Conservation (phyloP, 1,139 yeast species). For the Saccharomyces pastorianus region DNA sequence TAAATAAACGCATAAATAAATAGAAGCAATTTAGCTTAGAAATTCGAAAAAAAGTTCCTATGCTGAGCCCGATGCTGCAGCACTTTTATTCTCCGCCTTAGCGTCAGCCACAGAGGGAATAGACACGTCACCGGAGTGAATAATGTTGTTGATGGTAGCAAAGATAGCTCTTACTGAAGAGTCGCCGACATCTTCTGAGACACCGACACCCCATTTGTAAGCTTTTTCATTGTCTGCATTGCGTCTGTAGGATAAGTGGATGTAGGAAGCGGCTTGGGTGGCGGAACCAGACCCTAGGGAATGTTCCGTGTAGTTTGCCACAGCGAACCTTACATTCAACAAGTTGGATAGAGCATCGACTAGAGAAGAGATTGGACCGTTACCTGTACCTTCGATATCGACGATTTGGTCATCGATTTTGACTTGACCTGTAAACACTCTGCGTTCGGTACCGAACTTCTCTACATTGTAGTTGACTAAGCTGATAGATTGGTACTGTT, state of each 20-base stretch:
- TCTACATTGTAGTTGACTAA: constrained; percentile 45
- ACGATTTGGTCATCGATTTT: constrained; percentile 40
- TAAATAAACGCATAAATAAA: background rate
- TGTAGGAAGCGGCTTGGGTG: constrained; percentile 84
- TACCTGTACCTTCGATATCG: constrained; percentile 64
- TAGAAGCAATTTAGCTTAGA: background rate
- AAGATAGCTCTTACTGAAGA: constrained; percentile 78
- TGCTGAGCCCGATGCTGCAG: constrained; percentile 6
- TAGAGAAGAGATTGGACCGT: constrained; percentile 93
- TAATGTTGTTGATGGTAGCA: constrained; percentile 53
- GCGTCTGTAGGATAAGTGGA: constrained; percentile 48
- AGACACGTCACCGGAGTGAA: constrained; percentile 29
- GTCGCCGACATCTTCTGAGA: constrained; percentile 84
- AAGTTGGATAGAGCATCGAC: constrained; percentile 62
- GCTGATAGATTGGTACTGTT: constrained; percentile 27
- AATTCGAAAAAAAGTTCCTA: background rate
- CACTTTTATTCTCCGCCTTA: constrained; percentile 3
- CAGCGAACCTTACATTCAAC: constrained; percentile 57
- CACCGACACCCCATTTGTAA: constrained; percentile 87
- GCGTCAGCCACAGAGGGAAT: constrained; percentile 15
- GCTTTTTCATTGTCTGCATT: constrained; percentile 39
- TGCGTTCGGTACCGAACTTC: constrained; percentile 37
- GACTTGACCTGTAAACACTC: constrained; percentile 45
- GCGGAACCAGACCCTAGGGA: constrained; percentile 81
- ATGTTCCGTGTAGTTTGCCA: constrained; percentile 83